Evolutionary conservation across 177 flowering plant genomes (phyloP), one percentile per base, ranked within the genome.

Genomic region (Vitis hybrid): DNA sequence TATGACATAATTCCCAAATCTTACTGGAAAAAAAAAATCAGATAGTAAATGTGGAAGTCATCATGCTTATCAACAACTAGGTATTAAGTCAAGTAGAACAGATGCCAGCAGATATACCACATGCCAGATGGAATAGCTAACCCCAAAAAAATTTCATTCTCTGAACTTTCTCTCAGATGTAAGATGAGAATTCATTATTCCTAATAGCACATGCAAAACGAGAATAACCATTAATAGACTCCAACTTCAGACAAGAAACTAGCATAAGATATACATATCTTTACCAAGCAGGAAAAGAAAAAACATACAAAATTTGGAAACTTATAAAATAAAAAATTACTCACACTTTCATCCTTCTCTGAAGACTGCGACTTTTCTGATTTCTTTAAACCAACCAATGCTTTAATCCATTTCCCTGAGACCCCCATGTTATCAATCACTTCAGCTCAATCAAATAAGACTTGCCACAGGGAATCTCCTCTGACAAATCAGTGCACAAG

Each of bases 331-430:
- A 18, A 14, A 67, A 39, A 45, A 51, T 26, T 55, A 81, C 85
- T 22, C 62, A 91, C 97, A 78, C 81, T 87, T 70, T 80, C 97
- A 67, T 85, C 84, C 62, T 83, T 88, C 62, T 81, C 85, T 39
- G 87, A 80, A 71, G 89, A 81, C 53, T 73, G 85, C 60, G 91
- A 78, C 76, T 88, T 95, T 63, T 89, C 97, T 12, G 89, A 74
- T 74, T 90, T 95, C 79, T 81, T 93, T 31, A 85, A 76, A 66
- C 97, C 92, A 77, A 93, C 83, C 76, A 95, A 84, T 31, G 97
- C 83, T 79, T 74, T 89, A 33, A 95, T 78, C 99, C 99, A 95
- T 81, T 88, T 95, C 58, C 91, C 88, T 0, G 97, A 72, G 12
- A 82, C 90, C 70, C 97, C 99, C 98, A 95, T 95, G 72, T 72